Evolutionary conservation across 208 protist species (phyloP), one percentile per base, ranked within the genome.

Genomic region (Tetramitus jugosus): DNA sequence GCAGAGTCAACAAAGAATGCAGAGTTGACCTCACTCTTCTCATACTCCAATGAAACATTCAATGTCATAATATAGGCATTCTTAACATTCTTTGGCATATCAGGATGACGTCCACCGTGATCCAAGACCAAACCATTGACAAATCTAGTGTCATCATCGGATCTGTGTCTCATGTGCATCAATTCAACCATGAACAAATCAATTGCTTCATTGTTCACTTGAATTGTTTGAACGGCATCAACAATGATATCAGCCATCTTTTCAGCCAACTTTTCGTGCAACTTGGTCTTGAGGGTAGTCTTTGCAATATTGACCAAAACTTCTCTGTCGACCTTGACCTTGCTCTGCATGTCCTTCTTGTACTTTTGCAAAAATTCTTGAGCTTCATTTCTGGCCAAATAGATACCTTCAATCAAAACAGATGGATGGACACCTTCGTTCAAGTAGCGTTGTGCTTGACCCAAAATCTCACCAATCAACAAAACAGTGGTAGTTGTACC

Each of bases 171-270:
- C 98, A 99, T 99, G 76, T 94, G 90, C 96, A 99, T 99, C 37
- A 99, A 94, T 85, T 99, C 98, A 53, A 99, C 91, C 98, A 99
- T 99, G 87, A 97, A 92, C 35, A 99, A 85, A 87, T 99, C 98
- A 62, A 96, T 87, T 42, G 94, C 88, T 74, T 92, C 77, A 62
- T 93, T 91, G 8, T 89, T 39, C n/a, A 80, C 76, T 26, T 85
- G 83, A 42, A 98, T 91, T 0, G 89, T 87, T 33, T 93, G 84
- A 0, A 98, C 87, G n/a, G 97, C 91, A 78, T 99, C 96, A 2
- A 98, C 94, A n/a, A 98, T 88, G 42, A 95, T 89, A 13, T 94
- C 91, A 10, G 96, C 85, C 46, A 98, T 85, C 53, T 94, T 76
- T 78, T 92, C 86, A 0, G 87, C 87, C 37, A 95, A 83, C 33